A percentile compares a stretch with the other conserved stretches of the same genome.
Evolutionary conservation across 352 stramenopile genomes (phyloP).

Genomic region (Plasmopara halstedii): DNA sequence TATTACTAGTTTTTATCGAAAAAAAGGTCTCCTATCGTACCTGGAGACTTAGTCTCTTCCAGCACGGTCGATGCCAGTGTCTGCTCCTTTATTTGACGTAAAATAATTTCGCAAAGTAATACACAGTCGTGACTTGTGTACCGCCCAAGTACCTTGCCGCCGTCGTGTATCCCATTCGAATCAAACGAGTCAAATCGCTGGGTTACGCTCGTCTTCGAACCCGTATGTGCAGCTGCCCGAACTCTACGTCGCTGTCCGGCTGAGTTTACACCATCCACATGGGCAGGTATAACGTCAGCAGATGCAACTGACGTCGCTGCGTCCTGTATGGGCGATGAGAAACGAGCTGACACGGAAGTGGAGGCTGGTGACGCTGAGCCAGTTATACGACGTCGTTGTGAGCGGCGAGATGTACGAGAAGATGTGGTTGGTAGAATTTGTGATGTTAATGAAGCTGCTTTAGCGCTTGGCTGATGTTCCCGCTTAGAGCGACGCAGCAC

Average conservation of each 20-base stretch:
- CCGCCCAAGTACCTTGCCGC: constrained; percentile 28
- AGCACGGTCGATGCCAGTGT: constrained; percentile 33
- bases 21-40: neutral
- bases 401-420: constrained; percentile 10
- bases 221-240: constrained; percentile 11
- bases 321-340: constrained; percentile 3
- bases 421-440: neutral
- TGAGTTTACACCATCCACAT: neutral
- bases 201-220: constrained; percentile 1
- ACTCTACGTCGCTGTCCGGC: constrained; percentile 10
- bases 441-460: constrained; percentile 5
- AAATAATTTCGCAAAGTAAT: constrained; percentile 46
- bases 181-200: neutral
- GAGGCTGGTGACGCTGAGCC: constrained; percentile 5
- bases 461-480: constrained; percentile 18
- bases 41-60: constrained; percentile 34
- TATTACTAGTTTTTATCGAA: neutral
- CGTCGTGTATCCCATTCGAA: constrained; percentile 8
- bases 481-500: constrained; percentile 30
- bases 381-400: constrained; percentile 16
- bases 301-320: constrained; percentile 1
- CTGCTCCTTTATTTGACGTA: constrained; percentile 43
- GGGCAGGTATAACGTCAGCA: neutral
- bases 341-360: constrained; percentile 1
- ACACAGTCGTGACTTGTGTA: constrained; percentile 46